Evolutionary conservation across 2,329 filamentous ascomycete species (phyloP).

Genomic region (Sarocladiaceae sp.): DNA sequence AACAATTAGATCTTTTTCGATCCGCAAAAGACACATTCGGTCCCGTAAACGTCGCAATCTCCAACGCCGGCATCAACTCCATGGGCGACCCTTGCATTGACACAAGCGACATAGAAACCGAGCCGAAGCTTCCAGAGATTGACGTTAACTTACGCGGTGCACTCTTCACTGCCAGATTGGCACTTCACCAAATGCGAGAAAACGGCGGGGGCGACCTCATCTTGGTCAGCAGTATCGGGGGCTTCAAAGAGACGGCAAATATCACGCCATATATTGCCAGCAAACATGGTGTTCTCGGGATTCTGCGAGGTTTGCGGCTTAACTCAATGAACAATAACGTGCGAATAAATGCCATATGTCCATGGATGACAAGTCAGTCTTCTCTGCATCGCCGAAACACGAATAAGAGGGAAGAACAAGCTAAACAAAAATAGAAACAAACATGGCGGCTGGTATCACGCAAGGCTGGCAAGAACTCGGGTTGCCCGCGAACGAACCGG

Average conservation of each 20-base stretch:
- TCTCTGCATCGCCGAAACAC: not conserved
- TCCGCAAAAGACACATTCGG: slow-evolving; percentile 1
- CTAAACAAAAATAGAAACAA: slow-evolving; percentile 3
- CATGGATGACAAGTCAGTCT: slow-evolving; percentile 5
- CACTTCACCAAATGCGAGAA: slow-evolving; percentile 2
- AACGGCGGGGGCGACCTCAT: slow-evolving; percentile 3
- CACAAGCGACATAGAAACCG: slow-evolving; percentile 1
- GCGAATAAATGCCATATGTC: slow-evolving; percentile 3
- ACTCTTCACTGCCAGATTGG: slow-evolving; percentile 1
- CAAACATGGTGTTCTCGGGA: slow-evolving; percentile 3
- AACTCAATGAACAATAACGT: slow-evolving; percentile 5
- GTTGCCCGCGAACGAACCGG: not conserved
- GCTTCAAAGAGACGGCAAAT: slow-evolving; percentile 5
- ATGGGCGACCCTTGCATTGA: not conserved
- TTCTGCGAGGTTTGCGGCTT: not conserved
- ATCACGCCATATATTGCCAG: slow-evolving; percentile 3
- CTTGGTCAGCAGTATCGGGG: slow-evolving; percentile 5
- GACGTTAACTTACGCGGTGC: slow-evolving; percentile 4
- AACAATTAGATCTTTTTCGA: slow-evolving; percentile 3
- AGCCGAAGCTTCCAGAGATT: slow-evolving; percentile 1
- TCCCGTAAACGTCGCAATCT: slow-evolving; percentile 1
- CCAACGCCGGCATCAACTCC: slow-evolving; percentile 1
- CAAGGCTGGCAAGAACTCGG: slow-evolving; percentile 1
- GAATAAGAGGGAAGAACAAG: not conserved
- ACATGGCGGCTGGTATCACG: slow-evolving; percentile 3